Evolutionary conservation across 306 rosid genomes (phyloP).

Genomic region (Geum urbanum): DNA sequence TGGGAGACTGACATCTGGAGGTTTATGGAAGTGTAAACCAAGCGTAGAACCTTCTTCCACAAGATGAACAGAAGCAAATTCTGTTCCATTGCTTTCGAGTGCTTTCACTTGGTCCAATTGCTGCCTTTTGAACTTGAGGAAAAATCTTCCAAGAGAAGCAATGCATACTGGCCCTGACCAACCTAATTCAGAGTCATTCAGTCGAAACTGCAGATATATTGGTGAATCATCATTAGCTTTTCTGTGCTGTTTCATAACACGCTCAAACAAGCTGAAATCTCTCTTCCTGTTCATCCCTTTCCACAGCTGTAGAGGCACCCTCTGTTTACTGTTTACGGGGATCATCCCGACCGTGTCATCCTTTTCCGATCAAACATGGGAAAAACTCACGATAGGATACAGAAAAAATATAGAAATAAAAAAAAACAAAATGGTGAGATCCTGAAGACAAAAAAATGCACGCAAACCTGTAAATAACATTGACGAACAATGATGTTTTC

Average conservation of each 20-base stretch:
- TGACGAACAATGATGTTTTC: constrained; percentile 61
- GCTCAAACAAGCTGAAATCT: constrained; percentile 71
- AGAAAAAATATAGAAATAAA: neutral
- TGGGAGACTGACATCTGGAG: constrained; percentile 74
- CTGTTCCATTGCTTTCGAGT: constrained; percentile 38
- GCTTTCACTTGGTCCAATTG: constrained; percentile 33
- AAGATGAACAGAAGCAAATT: constrained; percentile 73
- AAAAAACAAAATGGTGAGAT: constrained; percentile 7
- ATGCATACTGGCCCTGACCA: constrained; percentile 97
- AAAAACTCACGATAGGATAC: neutral
- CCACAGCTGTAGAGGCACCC: constrained; percentile 52
- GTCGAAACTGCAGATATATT: constrained; percentile 53
- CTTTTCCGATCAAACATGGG: constrained; percentile 37
- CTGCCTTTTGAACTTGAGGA: constrained; percentile 72
- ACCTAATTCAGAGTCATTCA: constrained; percentile 53
- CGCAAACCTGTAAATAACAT: constrained; percentile 71
- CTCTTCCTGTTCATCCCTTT: constrained; percentile 49
- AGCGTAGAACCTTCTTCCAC: constrained; percentile 88
- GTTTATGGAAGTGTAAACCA: constrained; percentile 67
- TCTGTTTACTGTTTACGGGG: constrained; percentile 55
- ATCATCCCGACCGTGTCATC: constrained; percentile 58
- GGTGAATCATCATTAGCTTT: constrained; percentile 51
- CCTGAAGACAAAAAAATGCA: constrained; percentile 9
- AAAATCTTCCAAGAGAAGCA: constrained; percentile 88
- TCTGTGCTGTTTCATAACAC: constrained; percentile 64